These are phyloP conservation scores for Craspedostauros australis DNA, from an alignment of 108 stramenopile genomes.

Conservation along the genomic window DNA sequence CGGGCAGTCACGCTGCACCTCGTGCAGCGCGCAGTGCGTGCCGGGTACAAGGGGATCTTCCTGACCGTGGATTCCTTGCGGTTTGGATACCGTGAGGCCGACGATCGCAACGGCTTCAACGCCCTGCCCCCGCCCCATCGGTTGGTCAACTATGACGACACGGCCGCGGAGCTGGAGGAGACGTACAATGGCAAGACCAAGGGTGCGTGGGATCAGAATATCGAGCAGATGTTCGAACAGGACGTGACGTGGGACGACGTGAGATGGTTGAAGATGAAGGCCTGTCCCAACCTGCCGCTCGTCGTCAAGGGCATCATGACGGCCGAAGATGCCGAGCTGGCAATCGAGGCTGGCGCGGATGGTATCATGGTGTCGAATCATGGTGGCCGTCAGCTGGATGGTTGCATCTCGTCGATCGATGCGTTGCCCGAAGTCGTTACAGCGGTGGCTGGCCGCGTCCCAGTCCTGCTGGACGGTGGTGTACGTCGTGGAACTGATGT, in stretches of 20 bases:
- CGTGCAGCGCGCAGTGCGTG: slow-evolving; percentile 50
- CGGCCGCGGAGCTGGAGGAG: slow-evolving; percentile 12
- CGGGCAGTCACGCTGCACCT: slow-evolving; percentile 46
- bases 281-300: slow-evolving; percentile 58
- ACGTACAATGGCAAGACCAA: slow-evolving; percentile 59
- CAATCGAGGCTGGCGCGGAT: slow-evolving; percentile 75
- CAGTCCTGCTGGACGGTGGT: slow-evolving; percentile 87
- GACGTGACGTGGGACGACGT: slow-evolving; percentile 84
- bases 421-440: slow-evolving; percentile 76
- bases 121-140: slow-evolving; percentile 68
- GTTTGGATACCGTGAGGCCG: slow-evolving; percentile 81
- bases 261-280: slow-evolving; percentile 57
- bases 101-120: slow-evolving; percentile 71
- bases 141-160: slow-evolving; percentile 66
- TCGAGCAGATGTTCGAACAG: slow-evolving; percentile 70
- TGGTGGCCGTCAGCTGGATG: slow-evolving; percentile 91
- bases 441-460: slow-evolving; percentile 64
- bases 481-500: slow-evolving; percentile 86
- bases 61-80: slow-evolving; percentile 79
- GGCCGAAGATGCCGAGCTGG: slow-evolving; percentile 84
- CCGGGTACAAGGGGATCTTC: slow-evolving; percentile 71
- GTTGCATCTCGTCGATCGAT: slow-evolving; percentile 76
- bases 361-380: slow-evolving; percentile 93
- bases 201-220: slow-evolving; percentile 83
- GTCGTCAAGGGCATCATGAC: slow-evolving; percentile 94